Evolutionary conservation across 1,284 basidiomycete species (phyloP).

Genomic region (Pterulicium gracile): DNA sequence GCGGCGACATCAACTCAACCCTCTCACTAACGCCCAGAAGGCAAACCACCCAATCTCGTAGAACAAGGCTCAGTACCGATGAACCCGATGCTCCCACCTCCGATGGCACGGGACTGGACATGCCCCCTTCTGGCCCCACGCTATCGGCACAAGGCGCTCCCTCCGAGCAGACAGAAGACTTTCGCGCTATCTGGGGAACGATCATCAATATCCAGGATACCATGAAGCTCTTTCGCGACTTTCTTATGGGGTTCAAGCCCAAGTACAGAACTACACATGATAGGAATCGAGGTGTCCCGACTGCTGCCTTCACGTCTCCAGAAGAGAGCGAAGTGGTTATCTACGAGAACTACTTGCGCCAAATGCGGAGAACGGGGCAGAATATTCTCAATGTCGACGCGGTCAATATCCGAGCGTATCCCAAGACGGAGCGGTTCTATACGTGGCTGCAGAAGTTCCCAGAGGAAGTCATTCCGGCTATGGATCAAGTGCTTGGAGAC

Average conservation of each 20-base stretch:
- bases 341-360: slow-evolving; percentile 78
- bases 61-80: slow-evolving; percentile 14
- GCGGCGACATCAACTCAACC: slow-evolving; percentile 80
- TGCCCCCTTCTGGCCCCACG: slow-evolving; percentile 55
- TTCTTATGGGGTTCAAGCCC: slow-evolving; percentile 86
- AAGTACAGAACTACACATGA: slow-evolving; percentile 83
- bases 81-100: slow-evolving; percentile 34
- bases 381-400: slow-evolving; percentile 90
- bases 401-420: slow-evolving; percentile 82
- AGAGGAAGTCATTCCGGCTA: slow-evolving; percentile 92
- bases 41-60: slow-evolving; percentile 22
- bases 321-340: slow-evolving; percentile 60
- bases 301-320: slow-evolving; percentile 43
- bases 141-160: slow-evolving; percentile 54
- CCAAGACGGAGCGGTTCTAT: slow-evolving; percentile 75
- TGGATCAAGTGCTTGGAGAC: slow-evolving; percentile 95
- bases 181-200: slow-evolving; percentile 95
- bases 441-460: slow-evolving; percentile 83
- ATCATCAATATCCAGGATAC: slow-evolving; percentile 85
- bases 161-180: slow-evolving; percentile 65
- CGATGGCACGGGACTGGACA: slow-evolving; percentile 42
- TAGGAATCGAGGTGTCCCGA: slow-evolving; percentile 48
- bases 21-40: slow-evolving; percentile 51
- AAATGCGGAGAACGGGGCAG: slow-evolving; percentile 86
- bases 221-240: slow-evolving; percentile 86